phyloP scores from a whole-genome alignment of 192 early-diverging fungal genomes.

The Umbelopsis sp. region DNA sequence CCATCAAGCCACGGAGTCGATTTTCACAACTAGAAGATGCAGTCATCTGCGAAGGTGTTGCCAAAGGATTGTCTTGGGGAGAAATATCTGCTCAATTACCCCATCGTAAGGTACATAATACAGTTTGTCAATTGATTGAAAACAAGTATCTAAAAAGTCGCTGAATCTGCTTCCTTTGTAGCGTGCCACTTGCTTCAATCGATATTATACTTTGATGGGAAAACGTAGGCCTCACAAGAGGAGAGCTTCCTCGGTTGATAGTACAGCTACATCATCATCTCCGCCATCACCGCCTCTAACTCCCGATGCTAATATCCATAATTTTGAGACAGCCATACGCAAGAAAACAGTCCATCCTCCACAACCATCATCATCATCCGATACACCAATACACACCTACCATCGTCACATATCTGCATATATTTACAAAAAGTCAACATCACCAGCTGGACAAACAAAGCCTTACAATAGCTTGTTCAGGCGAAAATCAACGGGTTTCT shows the following conservation, averaged over 20 bases:
- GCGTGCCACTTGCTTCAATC: conserved; percentile 40
- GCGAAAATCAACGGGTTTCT: conserved; percentile 16
- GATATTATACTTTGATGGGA: conserved; percentile 36
- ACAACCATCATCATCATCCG: not conserved
- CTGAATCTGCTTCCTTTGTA: not conserved
- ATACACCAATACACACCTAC: not conserved
- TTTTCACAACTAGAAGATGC: conserved; percentile 38
- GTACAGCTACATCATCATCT: not conserved
- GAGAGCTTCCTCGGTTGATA: conserved; percentile 19
- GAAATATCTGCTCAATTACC: conserved; percentile 37
- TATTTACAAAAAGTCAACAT: conserved; percentile 7
- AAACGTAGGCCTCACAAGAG: conserved; percentile 36
- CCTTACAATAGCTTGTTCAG: conserved; percentile 5
- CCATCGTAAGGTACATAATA: conserved; percentile 25
- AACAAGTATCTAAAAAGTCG: not conserved
- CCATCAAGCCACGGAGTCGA: conserved; percentile 34
- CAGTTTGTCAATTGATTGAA: not conserved
- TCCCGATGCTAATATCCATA: not conserved
- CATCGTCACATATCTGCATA: conserved; percentile 1
- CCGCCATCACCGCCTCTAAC: conserved; percentile 1
- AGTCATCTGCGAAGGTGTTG: conserved; percentile 39
- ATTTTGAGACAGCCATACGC: not conserved
- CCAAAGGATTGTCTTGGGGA: conserved; percentile 39
- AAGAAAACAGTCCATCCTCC: conserved; percentile 9
- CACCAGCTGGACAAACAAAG: not conserved